Conservation (phyloP, 2,329 filamentous ascomycete species). For the Cercospora zeae-maydis region DNA sequence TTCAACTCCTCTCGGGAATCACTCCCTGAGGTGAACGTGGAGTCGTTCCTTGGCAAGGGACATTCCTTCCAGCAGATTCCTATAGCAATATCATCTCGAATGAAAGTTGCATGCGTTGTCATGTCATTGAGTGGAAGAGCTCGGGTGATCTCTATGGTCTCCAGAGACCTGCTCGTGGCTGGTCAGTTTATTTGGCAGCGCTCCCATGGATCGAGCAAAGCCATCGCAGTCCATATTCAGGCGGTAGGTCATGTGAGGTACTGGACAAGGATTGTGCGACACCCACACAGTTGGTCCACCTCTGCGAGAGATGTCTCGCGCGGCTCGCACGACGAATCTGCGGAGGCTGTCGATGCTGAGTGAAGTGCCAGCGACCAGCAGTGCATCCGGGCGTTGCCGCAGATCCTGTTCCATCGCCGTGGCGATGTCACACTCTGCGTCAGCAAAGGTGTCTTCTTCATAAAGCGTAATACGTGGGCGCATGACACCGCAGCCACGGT, state of each 20-base stretch:
- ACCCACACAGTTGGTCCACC: background rate
- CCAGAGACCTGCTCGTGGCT: background rate
- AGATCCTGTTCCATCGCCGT: background rate
- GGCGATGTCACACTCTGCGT: background rate
- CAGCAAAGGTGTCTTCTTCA: conserved; percentile 1
- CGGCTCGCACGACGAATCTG: background rate
- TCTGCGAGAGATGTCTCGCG: background rate
- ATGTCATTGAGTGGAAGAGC: background rate
- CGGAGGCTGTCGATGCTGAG: background rate
- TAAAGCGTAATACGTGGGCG: conserved; percentile 5
- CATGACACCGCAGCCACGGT: background rate
- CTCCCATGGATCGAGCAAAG: background rate
- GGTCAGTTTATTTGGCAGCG: background rate
- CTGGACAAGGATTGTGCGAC: background rate
- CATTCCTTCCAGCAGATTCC: background rate
- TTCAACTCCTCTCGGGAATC: background rate
- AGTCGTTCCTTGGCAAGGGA: background rate
- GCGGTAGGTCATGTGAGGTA: background rate
- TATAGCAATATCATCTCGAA: background rate
- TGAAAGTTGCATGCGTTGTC: background rate
- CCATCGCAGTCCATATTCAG: background rate
- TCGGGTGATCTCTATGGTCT: background rate
- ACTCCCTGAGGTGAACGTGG: background rate
- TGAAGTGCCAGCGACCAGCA: background rate
- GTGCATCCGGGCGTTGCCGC: background rate